These are phyloP conservation scores for Diaporthe ilicicola DNA, from an alignment of 2,329 filamentous ascomycete genomes.

Conservation along the genomic window DNA sequence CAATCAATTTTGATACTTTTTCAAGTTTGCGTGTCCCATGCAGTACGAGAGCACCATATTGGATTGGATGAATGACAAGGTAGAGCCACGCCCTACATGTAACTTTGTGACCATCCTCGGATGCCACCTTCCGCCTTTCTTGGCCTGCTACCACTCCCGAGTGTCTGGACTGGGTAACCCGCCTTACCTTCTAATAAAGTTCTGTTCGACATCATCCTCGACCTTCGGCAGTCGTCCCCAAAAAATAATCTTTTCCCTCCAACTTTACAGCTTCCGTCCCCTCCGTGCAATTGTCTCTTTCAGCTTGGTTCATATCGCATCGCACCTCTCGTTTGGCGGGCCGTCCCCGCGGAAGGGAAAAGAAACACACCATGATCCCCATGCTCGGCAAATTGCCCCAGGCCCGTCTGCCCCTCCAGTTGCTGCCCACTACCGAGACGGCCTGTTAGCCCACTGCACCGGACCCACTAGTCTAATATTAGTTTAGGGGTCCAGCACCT, in stretches of 20 bases:
- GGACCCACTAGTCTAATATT: slow-evolving; percentile 1
- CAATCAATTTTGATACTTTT: not conserved
- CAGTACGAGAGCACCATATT: not conserved
- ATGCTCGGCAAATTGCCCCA: slow-evolving; percentile 9
- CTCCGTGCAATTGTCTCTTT: not conserved
- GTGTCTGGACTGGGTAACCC: not conserved
- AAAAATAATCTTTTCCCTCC: not conserved
- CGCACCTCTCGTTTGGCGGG: not conserved
- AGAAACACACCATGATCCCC: not conserved
- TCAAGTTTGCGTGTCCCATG: not conserved
- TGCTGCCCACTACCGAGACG: not conserved
- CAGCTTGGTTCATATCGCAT: not conserved
- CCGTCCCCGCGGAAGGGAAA: too few relatives aligned
- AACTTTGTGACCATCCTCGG: slow-evolving; percentile 7
- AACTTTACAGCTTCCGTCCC: not conserved
- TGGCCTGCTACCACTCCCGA: not conserved
- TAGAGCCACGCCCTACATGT: not conserved
- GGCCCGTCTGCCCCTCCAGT: not conserved
- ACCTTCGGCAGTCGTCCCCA: not conserved
- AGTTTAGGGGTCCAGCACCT: slow-evolving; percentile 13
- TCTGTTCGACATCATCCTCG: not conserved
- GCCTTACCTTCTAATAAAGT: too few relatives aligned
- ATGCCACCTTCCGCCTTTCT: slow-evolving; percentile 20
- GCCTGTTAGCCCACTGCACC: not conserved
- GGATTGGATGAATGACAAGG: not conserved